Percentiles rank a stretch among this genome's conserved stretches.
These are phyloP conservation scores for Rhizopogon roseolus DNA, from an alignment of 768 basidiomycete genomes.

Conservation along the genomic window DNA sequence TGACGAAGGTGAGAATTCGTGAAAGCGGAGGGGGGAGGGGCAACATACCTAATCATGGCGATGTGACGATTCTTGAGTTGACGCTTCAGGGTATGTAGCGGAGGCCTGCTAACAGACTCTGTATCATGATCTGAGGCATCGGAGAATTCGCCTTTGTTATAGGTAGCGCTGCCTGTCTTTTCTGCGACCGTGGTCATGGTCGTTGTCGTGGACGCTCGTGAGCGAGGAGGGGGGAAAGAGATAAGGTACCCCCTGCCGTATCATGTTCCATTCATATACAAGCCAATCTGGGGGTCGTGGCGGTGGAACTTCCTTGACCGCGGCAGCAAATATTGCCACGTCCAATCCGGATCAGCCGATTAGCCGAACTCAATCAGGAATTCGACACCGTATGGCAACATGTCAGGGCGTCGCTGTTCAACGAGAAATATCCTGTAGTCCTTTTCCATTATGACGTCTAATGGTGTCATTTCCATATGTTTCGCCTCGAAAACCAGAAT, in stretches of 20 bases:
- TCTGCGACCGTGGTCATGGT: slow-evolving; percentile 14
- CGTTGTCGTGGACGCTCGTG: not conserved
- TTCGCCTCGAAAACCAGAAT: too few species aligned
- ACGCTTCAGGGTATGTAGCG: slow-evolving; percentile 34
- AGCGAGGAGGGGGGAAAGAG: not conserved
- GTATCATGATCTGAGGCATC: slow-evolving; percentile 17
- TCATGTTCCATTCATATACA: not conserved
- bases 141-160: slow-evolving; percentile 4
- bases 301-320: not conserved
- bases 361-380: not conserved
- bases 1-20: not conserved
- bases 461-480: too few species aligned
- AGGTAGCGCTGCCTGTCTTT: slow-evolving; percentile 10
- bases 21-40: not conserved
- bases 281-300: not conserved
- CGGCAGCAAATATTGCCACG: too few species aligned
- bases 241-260: not conserved
- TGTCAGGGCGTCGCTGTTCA: too few species aligned
- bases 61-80: slow-evolving; percentile 76
- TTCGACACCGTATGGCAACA: too few species aligned
- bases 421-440: too few species aligned
- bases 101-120: slow-evolving; percentile 6
- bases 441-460: too few species aligned
- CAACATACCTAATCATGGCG: slow-evolving; percentile 69
- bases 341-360: not conserved